phyloP scores from a whole-genome alignment of 1,139 yeast species.

The Yamadazyma sp. region DNA sequence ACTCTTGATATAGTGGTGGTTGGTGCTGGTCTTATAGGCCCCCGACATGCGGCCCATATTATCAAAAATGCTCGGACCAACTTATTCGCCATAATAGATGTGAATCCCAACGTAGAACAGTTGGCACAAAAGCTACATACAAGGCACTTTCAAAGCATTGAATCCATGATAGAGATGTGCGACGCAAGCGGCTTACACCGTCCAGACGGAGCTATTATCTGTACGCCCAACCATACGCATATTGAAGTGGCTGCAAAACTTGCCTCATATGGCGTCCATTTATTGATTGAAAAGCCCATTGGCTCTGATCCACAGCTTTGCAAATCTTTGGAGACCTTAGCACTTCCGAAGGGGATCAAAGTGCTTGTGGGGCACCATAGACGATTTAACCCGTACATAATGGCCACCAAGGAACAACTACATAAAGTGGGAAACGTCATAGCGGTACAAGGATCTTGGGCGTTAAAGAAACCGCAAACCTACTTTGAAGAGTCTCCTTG shows the following conservation, averaged over 20 bases:
- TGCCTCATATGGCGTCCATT: conserved; percentile 33
- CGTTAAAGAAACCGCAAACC: conserved; percentile 33
- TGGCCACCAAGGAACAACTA: conserved; percentile 32
- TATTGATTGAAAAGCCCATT: conserved; percentile 42
- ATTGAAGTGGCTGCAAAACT: conserved; percentile 32
- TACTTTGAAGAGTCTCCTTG: conserved; percentile 40
- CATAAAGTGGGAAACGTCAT: conserved; percentile 29
- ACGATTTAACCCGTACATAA: conserved; percentile 41
- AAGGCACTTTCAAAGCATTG: conserved; percentile 26
- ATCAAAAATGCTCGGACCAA: conserved; percentile 20
- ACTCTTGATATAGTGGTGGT: conserved; percentile 5
- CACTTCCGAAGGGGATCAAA: conserved; percentile 24
- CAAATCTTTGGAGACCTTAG: conserved; percentile 26
- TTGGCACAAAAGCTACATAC: conserved; percentile 27
- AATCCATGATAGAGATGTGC: conserved; percentile 28
- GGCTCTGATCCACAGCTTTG: conserved; percentile 36
- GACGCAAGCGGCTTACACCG: conserved; percentile 20
- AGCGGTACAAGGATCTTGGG: conserved; percentile 45
- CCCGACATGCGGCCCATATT: conserved; percentile 37
- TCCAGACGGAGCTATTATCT: conserved; percentile 43
- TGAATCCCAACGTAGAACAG: conserved; percentile 21
- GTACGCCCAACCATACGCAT: conserved; percentile 44
- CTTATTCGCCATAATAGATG: conserved; percentile 36
- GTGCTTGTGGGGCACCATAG: conserved; percentile 44
- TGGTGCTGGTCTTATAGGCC: conserved; percentile 43